Conservation (phyloP, 495 filamentous ascomycete species). For the Aspergillus egyptiacus region DNA sequence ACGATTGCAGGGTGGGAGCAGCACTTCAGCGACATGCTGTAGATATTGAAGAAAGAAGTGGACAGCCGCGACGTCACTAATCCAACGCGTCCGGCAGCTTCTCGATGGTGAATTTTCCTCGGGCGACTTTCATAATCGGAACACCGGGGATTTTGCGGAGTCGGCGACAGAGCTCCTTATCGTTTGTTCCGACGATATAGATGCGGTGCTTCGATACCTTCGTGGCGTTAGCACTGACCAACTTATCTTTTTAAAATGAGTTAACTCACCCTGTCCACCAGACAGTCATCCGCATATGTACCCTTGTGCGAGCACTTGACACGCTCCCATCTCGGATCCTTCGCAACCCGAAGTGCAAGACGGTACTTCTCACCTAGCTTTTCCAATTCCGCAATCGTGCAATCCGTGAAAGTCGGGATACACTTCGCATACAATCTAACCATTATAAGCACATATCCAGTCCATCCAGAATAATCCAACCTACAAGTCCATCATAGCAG, state of each 20-base stretch:
- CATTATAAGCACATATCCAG: slow-evolving; percentile 50
- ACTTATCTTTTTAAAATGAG: neutral
- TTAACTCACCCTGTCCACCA: slow-evolving; percentile 70
- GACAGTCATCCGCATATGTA: slow-evolving; percentile 90
- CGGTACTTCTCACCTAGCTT: slow-evolving; percentile 87
- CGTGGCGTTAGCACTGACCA: neutral
- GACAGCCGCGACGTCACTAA: slow-evolving; percentile 18
- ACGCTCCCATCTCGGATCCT: slow-evolving; percentile 83
- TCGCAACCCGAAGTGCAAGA: slow-evolving; percentile 82
- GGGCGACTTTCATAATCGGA: slow-evolving; percentile 62
- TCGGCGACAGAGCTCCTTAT: slow-evolving; percentile 67
- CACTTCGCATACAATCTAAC: slow-evolving; percentile 49
- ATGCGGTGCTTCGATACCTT: slow-evolving; percentile 59
- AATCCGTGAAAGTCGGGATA: slow-evolving; percentile 47
- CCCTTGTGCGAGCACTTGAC: slow-evolving; percentile 84
- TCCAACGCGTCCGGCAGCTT: slow-evolving; percentile 73
- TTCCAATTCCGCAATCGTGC: slow-evolving; percentile 69
- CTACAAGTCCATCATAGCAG: slow-evolving; percentile 75
- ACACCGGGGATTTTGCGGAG: slow-evolving; percentile 51
- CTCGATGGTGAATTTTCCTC: slow-evolving; percentile 90
- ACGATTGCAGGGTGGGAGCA: slow-evolving; percentile 3
- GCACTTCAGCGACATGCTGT: neutral
- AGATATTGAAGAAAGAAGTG: neutral
- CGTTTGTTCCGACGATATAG: slow-evolving; percentile 88
- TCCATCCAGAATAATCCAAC: slow-evolving; percentile 41